These are phyloP conservation scores for Pseudofabraea citricarpa DNA, from an alignment of 2,329 filamentous ascomycete species.

Conservation along the genomic window DNA sequence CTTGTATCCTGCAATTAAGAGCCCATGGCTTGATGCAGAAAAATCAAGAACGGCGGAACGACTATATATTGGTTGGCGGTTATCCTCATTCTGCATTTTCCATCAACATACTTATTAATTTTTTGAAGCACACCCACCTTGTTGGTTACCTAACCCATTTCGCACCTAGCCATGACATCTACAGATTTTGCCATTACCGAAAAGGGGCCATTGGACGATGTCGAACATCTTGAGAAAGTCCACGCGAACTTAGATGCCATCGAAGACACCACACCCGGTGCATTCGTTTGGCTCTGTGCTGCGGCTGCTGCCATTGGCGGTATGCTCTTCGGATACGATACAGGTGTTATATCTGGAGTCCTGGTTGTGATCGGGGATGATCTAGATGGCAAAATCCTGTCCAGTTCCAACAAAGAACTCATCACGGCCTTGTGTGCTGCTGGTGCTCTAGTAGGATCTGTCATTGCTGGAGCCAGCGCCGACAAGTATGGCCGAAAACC, in stretches of 20 bases:
- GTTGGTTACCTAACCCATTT: no score
- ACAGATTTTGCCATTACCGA: not conserved
- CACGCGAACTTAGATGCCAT: slow-evolving; percentile 15
- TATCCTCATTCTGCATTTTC: no score
- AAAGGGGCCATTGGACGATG: not conserved
- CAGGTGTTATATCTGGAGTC: slow-evolving; percentile 36
- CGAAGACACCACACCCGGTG: slow-evolving; percentile 30
- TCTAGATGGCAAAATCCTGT: slow-evolving; percentile 34
- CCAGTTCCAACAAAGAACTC: slow-evolving; percentile 40
- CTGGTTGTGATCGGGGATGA: slow-evolving; percentile 32
- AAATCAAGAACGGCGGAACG: no score
- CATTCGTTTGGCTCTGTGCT: slow-evolving; percentile 53
- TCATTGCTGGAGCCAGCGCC: slow-evolving; percentile 29
- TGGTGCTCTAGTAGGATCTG: slow-evolving; percentile 38
- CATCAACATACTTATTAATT: no score
- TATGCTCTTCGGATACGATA: slow-evolving; percentile 54
- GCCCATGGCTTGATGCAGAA: no score
- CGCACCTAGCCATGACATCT: not conserved
- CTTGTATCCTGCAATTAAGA: no score
- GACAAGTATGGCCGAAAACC: slow-evolving; percentile 35
- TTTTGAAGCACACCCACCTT: no score
- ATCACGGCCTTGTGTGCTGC: slow-evolving; percentile 44
- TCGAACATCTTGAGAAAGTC: not conserved
- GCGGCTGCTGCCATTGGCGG: slow-evolving; percentile 58
- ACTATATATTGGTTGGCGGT: no score